Conservation (phyloP, 176 grass and related monocot species). For the Oryza glumipatula region DNA sequence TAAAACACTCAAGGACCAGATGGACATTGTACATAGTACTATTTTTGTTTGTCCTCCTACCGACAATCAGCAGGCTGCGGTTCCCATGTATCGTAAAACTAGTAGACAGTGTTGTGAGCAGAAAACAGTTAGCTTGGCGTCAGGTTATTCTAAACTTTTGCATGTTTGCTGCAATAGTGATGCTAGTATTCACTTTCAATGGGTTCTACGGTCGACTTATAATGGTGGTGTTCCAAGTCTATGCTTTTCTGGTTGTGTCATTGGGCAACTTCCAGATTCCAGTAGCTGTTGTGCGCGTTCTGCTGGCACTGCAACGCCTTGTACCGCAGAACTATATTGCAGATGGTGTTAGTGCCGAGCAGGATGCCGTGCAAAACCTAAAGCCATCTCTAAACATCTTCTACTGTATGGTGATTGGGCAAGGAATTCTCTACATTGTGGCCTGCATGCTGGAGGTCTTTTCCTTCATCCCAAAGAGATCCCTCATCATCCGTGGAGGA, state of each 20-base stretch:
- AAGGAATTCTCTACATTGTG: neutral
- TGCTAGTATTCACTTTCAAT: neutral
- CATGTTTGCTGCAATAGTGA: neutral
- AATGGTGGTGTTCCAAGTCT: no score
- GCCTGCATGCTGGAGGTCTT: neutral
- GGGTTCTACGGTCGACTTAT: no score
- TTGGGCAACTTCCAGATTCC: conserved; percentile 22
- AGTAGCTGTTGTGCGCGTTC: neutral
- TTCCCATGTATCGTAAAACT: neutral
- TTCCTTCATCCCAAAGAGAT: neutral
- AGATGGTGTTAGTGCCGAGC: no score
- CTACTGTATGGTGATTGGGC: neutral
- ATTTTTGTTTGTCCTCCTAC: neutral
- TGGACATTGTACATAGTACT: neutral
- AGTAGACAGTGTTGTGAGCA: neutral
- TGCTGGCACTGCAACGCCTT: neutral
- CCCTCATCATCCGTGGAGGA: neutral
- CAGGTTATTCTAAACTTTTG: neutral
- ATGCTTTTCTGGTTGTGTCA: neutral
- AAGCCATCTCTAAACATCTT: neutral
- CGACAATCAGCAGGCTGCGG: neutral
- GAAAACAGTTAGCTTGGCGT: neutral
- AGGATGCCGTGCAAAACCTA: neutral
- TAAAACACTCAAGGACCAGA: no score
- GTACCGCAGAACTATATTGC: no score